Evolutionary conservation across 352 stramenopile genomes (phyloP).

Genomic region (Phytophthora colocasiae): DNA sequence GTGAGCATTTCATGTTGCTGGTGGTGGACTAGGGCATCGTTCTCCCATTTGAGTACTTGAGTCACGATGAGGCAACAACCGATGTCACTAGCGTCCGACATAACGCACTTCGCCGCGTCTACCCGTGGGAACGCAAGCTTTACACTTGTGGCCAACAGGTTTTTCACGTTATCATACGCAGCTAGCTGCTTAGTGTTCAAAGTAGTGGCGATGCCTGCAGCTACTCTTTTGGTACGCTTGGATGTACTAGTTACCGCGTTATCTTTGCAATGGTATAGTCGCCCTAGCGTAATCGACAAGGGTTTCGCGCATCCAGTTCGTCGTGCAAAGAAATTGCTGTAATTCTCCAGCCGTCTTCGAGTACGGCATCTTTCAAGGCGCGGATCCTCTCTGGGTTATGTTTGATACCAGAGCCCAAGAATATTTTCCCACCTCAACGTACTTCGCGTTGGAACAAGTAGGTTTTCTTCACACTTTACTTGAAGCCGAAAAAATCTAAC

Average conservation of each 20-base stretch:
- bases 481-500: conserved; percentile 4
- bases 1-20: not conserved
- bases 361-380: not conserved
- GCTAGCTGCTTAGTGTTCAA: not conserved
- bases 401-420: not conserved
- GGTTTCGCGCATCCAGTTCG: not conserved
- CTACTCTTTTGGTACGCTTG: conserved; percentile 1
- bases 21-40: not conserved
- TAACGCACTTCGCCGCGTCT: not conserved
- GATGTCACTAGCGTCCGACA: not conserved
- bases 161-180: not conserved
- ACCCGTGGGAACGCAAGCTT: not conserved
- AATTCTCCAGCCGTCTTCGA: not conserved
- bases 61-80: not conserved
- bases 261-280: not conserved
- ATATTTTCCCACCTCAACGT: not conserved
- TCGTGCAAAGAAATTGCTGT: not conserved
- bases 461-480: not conserved
- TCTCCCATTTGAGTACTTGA: not conserved
- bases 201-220: not conserved
- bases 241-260: not conserved
- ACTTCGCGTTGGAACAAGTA: not conserved
- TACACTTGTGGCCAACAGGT: not conserved
- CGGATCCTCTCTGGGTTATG: not conserved
- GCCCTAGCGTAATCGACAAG: not conserved